phyloP scores from a whole-genome alignment of 306 rosid genomes.

The Prunus kanzakura region DNA sequence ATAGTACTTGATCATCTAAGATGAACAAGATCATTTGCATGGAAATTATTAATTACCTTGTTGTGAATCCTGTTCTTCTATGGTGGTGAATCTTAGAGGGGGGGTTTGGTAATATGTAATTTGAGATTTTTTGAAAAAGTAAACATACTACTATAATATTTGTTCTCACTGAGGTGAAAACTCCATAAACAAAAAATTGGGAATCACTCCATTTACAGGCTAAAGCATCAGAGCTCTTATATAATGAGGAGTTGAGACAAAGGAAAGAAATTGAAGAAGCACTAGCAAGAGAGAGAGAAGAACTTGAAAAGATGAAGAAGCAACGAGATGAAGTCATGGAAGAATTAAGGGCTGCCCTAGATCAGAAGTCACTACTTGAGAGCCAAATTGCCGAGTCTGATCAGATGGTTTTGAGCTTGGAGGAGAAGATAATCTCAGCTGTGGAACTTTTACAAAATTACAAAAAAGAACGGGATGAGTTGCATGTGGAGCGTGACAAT shows the following conservation, averaged over 20 bases:
- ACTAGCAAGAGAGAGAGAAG: constrained; percentile 42
- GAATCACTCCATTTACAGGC: constrained; percentile 40
- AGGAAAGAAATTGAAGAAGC: constrained; percentile 67
- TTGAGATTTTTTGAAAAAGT: not conserved
- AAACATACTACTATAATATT: constrained; percentile 3
- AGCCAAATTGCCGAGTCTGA: constrained; percentile 53
- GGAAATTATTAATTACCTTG: not conserved
- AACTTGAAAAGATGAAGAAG: constrained; percentile 44
- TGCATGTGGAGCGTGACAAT: constrained; percentile 55
- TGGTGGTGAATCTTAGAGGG: constrained; percentile 8
- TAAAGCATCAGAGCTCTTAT: constrained; percentile 42
- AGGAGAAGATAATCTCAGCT: constrained; percentile 48
- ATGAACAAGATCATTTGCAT: not conserved
- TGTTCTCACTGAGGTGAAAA: not conserved
- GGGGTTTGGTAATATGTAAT: constrained; percentile 4
- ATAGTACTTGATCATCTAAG: constrained; percentile 1
- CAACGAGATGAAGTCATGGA: constrained; percentile 39
- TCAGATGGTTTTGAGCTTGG: constrained; percentile 40
- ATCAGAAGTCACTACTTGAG: constrained; percentile 49
- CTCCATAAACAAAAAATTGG: not conserved
- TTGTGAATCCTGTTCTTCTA: not conserved
- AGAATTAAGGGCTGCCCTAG: constrained; percentile 47
- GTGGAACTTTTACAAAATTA: constrained; percentile 43
- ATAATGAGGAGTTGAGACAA: constrained; percentile 48
- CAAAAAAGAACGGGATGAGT: constrained; percentile 60